Evolutionary conservation across 805 yeast species (phyloP).

Genomic region (Candida awuae): DNA sequence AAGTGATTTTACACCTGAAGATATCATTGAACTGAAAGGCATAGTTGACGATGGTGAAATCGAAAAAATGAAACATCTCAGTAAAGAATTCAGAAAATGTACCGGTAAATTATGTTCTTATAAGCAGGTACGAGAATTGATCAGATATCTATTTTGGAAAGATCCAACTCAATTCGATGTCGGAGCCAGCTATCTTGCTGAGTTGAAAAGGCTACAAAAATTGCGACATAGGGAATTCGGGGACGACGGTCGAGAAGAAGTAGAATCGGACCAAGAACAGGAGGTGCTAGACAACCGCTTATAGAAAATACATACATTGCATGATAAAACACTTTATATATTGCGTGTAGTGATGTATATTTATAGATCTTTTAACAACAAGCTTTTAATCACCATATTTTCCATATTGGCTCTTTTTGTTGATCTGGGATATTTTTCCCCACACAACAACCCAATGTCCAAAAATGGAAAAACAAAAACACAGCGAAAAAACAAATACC

Average conservation of each 20-base stretch:
- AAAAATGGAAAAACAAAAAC: too few relatives aligned
- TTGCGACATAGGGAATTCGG: slow-evolving; percentile 7
- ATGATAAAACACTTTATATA: too few relatives aligned
- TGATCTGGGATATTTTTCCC: too few relatives aligned
- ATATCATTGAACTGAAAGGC: slow-evolving; percentile 40
- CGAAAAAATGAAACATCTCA: slow-evolving; percentile 62
- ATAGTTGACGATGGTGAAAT: slow-evolving; percentile 62
- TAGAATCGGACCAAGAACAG: background rate
- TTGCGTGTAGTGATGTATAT: too few relatives aligned
- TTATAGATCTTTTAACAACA: too few relatives aligned
- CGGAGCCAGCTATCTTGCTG: slow-evolving; percentile 36
- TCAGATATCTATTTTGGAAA: slow-evolving; percentile 44
- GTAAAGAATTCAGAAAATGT: slow-evolving; percentile 50
- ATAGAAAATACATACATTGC: too few relatives aligned
- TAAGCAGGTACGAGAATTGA: slow-evolving; percentile 46
- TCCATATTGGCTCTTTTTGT: too few relatives aligned
- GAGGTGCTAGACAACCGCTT: too few relatives aligned
- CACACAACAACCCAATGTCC: too few relatives aligned
- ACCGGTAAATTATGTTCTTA: slow-evolving; percentile 45
- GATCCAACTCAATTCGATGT: slow-evolving; percentile 55
- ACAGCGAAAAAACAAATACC: too few relatives aligned
- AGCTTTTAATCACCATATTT: too few relatives aligned
- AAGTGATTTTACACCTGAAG: slow-evolving; percentile 53
- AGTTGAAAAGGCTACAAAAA: slow-evolving; percentile 31
- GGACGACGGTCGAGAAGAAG: background rate